phyloP scores from a whole-genome alignment of 306 rosid species.

The Cucumis hystrix region DNA sequence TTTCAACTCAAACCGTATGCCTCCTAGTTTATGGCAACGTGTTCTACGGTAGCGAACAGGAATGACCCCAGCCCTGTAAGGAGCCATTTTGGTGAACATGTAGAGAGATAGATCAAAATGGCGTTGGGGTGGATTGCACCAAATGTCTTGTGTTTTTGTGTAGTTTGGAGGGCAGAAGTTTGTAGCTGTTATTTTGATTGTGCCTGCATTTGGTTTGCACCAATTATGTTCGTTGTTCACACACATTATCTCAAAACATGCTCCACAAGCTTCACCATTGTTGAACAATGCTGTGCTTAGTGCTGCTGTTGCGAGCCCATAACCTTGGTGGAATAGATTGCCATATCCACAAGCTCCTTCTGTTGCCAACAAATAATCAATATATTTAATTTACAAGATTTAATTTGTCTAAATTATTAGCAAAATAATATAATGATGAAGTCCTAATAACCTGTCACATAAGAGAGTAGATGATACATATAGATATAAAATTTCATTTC shows the following conservation, averaged over 20 bases:
- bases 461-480: too few relatives aligned
- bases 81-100: constrained; percentile 41
- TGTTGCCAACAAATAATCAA: not conserved
- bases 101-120: constrained; percentile 59
- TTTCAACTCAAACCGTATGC: constrained; percentile 26
- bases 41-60: constrained; percentile 31
- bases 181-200: constrained; percentile 40
- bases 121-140: constrained; percentile 63
- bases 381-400: too few relatives aligned
- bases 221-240: constrained; percentile 21
- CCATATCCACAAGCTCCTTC: constrained; percentile 83
- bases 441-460: too few relatives aligned
- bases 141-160: not conserved
- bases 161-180: constrained; percentile 58
- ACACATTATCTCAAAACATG: constrained; percentile 44
- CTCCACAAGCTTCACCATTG: constrained; percentile 35
- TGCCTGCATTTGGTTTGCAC: constrained; percentile 24
- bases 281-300: constrained; percentile 51
- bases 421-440: too few relatives aligned
- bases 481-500: too few relatives aligned
- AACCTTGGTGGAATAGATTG: constrained; percentile 48
- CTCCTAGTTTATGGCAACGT: constrained; percentile 4
- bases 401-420: too few relatives aligned
- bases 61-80: constrained; percentile 34
- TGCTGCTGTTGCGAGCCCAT: constrained; percentile 47